Conservation (phyloP, 1,284 basidiomycete species). For the Papiliotrema laurentii region DNA sequence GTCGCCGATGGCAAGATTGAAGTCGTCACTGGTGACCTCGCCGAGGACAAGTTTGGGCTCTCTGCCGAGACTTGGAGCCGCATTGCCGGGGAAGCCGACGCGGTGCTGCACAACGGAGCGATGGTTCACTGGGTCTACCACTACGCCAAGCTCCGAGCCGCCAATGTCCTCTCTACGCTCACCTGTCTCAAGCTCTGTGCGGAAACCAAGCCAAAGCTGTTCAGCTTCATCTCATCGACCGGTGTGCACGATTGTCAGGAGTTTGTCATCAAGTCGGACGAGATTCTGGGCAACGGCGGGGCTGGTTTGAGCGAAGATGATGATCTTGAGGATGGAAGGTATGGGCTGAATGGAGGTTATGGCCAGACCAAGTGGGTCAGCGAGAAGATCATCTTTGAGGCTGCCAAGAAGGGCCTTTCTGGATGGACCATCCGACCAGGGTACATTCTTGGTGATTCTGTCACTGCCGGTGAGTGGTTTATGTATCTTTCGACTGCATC, state of each 20-base stretch:
- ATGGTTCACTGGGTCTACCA: slow-evolving; percentile 99
- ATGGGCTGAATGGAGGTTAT: slow-evolving; percentile 81
- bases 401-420: slow-evolving; percentile 76
- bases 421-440: slow-evolving; percentile 89
- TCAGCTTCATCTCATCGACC: slow-evolving; percentile 93
- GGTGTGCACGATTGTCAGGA: slow-evolving; percentile 87
- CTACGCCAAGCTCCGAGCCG: slow-evolving; percentile 84
- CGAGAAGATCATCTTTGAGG: slow-evolving; percentile 89
- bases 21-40: slow-evolving; percentile 84
- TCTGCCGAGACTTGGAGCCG: slow-evolving; percentile 62
- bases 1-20: slow-evolving; percentile 64
- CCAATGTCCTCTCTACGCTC: slow-evolving; percentile 88
- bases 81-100: slow-evolving; percentile 71
- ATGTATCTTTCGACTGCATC: background rate
- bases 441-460: slow-evolving; percentile 92
- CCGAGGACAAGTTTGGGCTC: slow-evolving; percentile 71
- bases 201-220: slow-evolving; percentile 66
- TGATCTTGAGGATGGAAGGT: slow-evolving; percentile 80
- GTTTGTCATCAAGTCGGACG: slow-evolving; percentile 83
- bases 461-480: slow-evolving; percentile 65
- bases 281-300: slow-evolving; percentile 52
- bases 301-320: slow-evolving; percentile 82
- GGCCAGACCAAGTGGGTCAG: slow-evolving; percentile 99
- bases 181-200: slow-evolving; percentile 75
- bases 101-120: slow-evolving; percentile 92